A percentile compares a stretch with the other conserved stretches of the same genome.
Conservation (phyloP, 1,139 yeast species). For the Candida sp. region DNA sequence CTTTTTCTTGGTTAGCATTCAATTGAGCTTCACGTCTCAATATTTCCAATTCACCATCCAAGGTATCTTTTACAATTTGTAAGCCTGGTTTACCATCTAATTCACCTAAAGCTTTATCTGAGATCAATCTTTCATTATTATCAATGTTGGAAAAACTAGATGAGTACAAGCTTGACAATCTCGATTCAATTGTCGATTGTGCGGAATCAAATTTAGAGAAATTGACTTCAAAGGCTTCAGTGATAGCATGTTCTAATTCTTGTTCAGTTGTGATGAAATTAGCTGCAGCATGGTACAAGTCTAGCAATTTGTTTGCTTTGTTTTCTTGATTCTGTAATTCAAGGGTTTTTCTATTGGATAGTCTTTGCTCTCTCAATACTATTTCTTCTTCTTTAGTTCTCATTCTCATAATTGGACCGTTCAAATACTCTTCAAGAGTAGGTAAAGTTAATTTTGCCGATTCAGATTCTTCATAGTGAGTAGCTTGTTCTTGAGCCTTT, state of each 20-base stretch:
- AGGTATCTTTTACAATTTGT: constrained; percentile 38
- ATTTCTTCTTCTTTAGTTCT: constrained; percentile 67
- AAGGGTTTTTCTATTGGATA: constrained; percentile 28
- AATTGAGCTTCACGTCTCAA: constrained; percentile 35
- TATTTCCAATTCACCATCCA: constrained; percentile 35
- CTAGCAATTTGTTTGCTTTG: constrained; percentile 57
- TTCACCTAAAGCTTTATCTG: constrained; percentile 36
- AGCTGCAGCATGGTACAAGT: constrained; percentile 68
- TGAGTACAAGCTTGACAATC: constrained; percentile 14
- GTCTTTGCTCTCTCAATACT: constrained; percentile 39
- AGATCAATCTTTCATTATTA: constrained; percentile 31
- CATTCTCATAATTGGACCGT: constrained; percentile 67
- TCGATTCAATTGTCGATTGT: constrained; percentile 32
- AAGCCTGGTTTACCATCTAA: constrained; percentile 47
- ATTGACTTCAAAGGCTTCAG: constrained; percentile 51
- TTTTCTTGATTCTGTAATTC: constrained; percentile 34
- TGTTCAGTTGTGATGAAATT: constrained; percentile 65
- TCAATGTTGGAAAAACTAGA: constrained; percentile 24
- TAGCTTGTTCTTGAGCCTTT: constrained; percentile 21
- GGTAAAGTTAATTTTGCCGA: constrained; percentile 73
- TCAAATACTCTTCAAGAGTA: constrained; percentile 65
- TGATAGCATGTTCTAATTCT: constrained; percentile 55
- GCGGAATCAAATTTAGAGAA: constrained; percentile 34
- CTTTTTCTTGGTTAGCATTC: constrained; percentile 15
- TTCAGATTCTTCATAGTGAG: constrained; percentile 39